A percentile compares a stretch with the other conserved stretches of the same genome.
Evolutionary conservation across 176 grass and related monocot genomes (phyloP).

Genomic region (Aegilops bicornis): DNA sequence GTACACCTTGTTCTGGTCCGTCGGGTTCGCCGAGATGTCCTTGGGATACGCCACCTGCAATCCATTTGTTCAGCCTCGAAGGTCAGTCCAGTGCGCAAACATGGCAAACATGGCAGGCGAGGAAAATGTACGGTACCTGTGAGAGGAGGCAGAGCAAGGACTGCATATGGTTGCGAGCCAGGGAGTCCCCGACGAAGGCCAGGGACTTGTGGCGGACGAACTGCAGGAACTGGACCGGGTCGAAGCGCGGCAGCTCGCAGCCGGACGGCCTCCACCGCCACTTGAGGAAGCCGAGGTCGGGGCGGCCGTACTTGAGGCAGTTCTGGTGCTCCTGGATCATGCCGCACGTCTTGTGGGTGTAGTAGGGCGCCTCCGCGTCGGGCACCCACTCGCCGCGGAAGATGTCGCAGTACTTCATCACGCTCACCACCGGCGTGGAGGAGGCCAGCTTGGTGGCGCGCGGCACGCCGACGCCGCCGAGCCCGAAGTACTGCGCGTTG

Average conservation of each 20-base stretch:
- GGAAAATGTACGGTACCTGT: slow-evolving; percentile 12
- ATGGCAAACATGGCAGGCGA: no score
- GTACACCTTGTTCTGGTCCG: slow-evolving; percentile 56
- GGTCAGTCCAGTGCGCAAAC: no score
- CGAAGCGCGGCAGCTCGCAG: slow-evolving; percentile 65
- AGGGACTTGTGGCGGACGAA: slow-evolving; percentile 49
- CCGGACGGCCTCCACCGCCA: slow-evolving; percentile 55
- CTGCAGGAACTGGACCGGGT: slow-evolving; percentile 61
- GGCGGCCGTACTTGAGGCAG: slow-evolving; percentile 69
- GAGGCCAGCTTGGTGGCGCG: slow-evolving; percentile 39
- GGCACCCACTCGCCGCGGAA: slow-evolving; percentile 72
- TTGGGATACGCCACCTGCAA: slow-evolving; percentile 44
- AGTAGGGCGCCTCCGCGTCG: slow-evolving; percentile 56
- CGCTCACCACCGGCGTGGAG: slow-evolving; percentile 49
- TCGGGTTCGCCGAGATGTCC: slow-evolving; percentile 45
- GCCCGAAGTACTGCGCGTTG: slow-evolving; percentile 61
- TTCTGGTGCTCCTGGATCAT: slow-evolving; percentile 78
- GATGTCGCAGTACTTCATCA: slow-evolving; percentile 71
- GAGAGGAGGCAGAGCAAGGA: slow-evolving; percentile 59
- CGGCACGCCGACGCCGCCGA: slow-evolving; percentile 48
- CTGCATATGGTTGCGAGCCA: slow-evolving; percentile 63
- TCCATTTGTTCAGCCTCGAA: not conserved
- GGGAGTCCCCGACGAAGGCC: slow-evolving; percentile 58
- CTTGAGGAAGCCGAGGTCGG: slow-evolving; percentile 60
- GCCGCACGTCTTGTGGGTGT: slow-evolving; percentile 62